Conservation (phyloP, 2,329 filamentous ascomycete genomes). For the Hymenoscyphus fructigenus region DNA sequence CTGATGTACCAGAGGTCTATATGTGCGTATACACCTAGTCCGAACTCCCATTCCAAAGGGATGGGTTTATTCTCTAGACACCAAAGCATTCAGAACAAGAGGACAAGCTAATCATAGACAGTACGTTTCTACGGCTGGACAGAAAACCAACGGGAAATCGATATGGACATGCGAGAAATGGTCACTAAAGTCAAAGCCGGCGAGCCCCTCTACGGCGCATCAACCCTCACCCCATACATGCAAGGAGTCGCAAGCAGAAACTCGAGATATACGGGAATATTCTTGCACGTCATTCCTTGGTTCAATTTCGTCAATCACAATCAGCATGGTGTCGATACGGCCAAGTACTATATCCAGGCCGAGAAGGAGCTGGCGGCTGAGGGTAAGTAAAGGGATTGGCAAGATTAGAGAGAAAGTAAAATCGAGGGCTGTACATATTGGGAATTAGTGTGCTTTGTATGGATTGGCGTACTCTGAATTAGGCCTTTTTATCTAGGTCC, state of each 20-base stretch:
- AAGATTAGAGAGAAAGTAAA: slow-evolving; percentile 7
- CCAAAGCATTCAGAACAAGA: background rate
- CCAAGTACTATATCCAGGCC: slow-evolving; percentile 96
- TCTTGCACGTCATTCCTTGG: slow-evolving; percentile 85
- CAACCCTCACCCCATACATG: slow-evolving; percentile 77
- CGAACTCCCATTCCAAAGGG: background rate
- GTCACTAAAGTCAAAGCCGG: slow-evolving; percentile 92
- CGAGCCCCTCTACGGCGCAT: slow-evolving; percentile 83
- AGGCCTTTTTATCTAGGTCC: slow-evolving; percentile 5
- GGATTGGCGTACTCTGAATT: slow-evolving; percentile 16
- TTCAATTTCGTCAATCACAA: slow-evolving; percentile 98
- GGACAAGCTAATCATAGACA: slow-evolving; percentile 39
- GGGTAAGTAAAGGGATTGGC: slow-evolving; percentile 41
- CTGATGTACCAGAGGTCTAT: slow-evolving; percentile 81
- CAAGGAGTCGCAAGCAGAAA: slow-evolving; percentile 92
- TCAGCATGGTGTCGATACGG: slow-evolving; percentile 91
- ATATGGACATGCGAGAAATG: slow-evolving; percentile 99
- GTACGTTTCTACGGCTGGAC: slow-evolving; percentile 94
- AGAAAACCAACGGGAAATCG: slow-evolving; percentile 87
- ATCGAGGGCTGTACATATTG: slow-evolving; percentile 16
- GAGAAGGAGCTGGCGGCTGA: slow-evolving; percentile 91
- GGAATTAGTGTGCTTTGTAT: slow-evolving; percentile 2
- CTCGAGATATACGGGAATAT: slow-evolving; percentile 85
- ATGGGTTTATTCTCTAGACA: background rate
- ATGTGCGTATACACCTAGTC: slow-evolving; percentile 58